A percentile compares a stretch with the other conserved stretches of the same genome.
Evolutionary conservation across 768 basidiomycete species (phyloP).

Genomic region (Leccinum disarticulatum): DNA sequence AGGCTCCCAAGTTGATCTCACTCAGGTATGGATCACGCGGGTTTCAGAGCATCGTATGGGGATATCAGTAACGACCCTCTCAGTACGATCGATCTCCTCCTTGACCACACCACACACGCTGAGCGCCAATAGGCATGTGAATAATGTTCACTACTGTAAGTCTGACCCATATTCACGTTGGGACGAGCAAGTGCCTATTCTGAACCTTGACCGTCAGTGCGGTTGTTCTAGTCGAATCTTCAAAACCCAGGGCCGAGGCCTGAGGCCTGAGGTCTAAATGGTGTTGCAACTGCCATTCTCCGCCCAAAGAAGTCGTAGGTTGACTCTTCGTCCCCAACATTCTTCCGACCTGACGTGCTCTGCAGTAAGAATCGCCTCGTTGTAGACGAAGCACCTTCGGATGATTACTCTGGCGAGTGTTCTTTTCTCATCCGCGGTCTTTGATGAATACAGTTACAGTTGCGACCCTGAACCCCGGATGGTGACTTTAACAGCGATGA

Average conservation of each 20-base stretch:
- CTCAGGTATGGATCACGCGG: slow-evolving; percentile 52
- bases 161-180: not conserved
- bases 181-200: not conserved
- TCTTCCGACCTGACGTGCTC: slow-evolving; percentile 17
- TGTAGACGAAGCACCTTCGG: slow-evolving; percentile 89
- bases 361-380: slow-evolving; percentile 93
- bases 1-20: slow-evolving; percentile 35
- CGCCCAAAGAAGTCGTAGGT: slow-evolving; percentile 97
- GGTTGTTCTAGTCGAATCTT: slow-evolving; percentile 62
- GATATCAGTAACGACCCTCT: slow-evolving; percentile 68
- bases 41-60: slow-evolving; percentile 74
- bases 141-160: slow-evolving; percentile 72
- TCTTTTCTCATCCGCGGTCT: slow-evolving; percentile 11
- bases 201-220: slow-evolving; percentile 39
- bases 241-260: slow-evolving; percentile 61
- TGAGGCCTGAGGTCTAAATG: slow-evolving; percentile 77
- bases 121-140: slow-evolving; percentile 58
- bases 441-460: slow-evolving; percentile 44
- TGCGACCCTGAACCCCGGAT: slow-evolving; percentile 93
- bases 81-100: slow-evolving; percentile 41
- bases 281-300: slow-evolving; percentile 92
- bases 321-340: slow-evolving; percentile 8
- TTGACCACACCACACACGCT: not conserved
- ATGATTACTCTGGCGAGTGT: slow-evolving; percentile 89
- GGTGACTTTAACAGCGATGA: slow-evolving; percentile 49